Percentiles rank a stretch among this genome's conserved stretches.
These are phyloP conservation scores for Kalmanozyma brasiliensis DNA, from an alignment of 1,284 basidiomycete genomes.

Conservation along the genomic window DNA sequence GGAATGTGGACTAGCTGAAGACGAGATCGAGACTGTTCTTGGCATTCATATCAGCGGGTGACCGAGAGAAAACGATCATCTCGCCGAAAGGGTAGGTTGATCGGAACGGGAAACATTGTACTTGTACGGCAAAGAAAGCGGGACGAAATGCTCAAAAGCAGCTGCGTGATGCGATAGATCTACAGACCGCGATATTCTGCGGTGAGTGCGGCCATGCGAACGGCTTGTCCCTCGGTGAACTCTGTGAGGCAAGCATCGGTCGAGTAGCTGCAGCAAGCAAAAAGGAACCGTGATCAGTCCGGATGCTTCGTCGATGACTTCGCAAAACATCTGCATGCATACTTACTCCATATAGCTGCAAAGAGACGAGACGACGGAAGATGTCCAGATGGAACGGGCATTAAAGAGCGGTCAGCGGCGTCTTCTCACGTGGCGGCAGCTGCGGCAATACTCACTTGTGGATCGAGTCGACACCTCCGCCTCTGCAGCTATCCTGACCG, in stretches of 20 bases:
- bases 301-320: too few relatives aligned
- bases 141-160: too few relatives aligned
- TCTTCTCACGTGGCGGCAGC: background rate
- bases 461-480: slow-evolving; percentile 42
- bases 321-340: too few relatives aligned
- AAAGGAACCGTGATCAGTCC: too few relatives aligned
- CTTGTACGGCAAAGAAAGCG: background rate
- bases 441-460: slow-evolving; percentile 32
- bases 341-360: slow-evolving; percentile 54
- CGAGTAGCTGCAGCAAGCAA: slow-evolving; percentile 28
- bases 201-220: slow-evolving; percentile 44
- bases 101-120: background rate
- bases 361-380: background rate
- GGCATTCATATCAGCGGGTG: slow-evolving; percentile 18
- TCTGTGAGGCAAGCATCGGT: slow-evolving; percentile 46
- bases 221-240: slow-evolving; percentile 50
- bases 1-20: slow-evolving; percentile 17
- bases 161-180: background rate
- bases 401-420: background rate
- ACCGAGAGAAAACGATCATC: too few relatives aligned
- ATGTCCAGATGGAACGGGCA: background rate
- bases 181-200: slow-evolving; percentile 30
- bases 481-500: slow-evolving; percentile 39
- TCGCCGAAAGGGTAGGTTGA: too few relatives aligned
- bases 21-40: slow-evolving; percentile 24